Evolutionary conservation across 129 eudicot genomes (phyloP).

Genomic region (Saposhnikovia divaricata): DNA sequence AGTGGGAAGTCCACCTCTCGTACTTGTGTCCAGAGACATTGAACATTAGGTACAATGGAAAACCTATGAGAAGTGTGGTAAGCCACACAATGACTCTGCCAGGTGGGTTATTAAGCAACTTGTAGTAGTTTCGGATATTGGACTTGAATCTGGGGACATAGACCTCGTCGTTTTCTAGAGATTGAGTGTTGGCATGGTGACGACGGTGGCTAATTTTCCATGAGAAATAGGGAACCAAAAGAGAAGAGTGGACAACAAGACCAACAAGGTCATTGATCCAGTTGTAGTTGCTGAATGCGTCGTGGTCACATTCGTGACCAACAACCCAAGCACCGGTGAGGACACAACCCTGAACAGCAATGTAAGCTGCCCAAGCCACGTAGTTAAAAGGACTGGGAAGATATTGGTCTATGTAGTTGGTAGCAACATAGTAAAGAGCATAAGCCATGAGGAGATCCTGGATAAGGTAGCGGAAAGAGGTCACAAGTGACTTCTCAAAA

Average conservation of each 20-base stretch:
- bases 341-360: background rate
- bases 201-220: constrained; percentile 10
- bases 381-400: background rate
- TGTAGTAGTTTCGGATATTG: constrained; percentile 1
- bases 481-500: background rate
- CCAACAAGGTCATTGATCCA: background rate
- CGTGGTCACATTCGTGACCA: background rate
- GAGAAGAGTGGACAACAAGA: constrained; percentile 4
- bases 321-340: constrained; percentile 8
- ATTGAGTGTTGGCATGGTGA: constrained; percentile 6
- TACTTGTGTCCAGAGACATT: background rate
- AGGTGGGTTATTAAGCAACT: background rate
- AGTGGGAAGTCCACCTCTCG: constrained; percentile 9
- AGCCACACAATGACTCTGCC: background rate
- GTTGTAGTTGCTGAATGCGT: background rate
- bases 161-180: background rate
- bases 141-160: constrained; percentile 1
- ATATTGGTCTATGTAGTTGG: constrained; percentile 2
- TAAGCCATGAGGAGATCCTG: constrained; percentile 4
- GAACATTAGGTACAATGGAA: constrained; percentile 3
- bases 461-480: background rate
- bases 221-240: background rate
- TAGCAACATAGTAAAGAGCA: constrained; percentile 3
- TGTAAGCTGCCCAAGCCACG: background rate
- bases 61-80: background rate